Conservation (phyloP, 2,329 filamentous ascomycete species). For the Penicillium sp. region DNA sequence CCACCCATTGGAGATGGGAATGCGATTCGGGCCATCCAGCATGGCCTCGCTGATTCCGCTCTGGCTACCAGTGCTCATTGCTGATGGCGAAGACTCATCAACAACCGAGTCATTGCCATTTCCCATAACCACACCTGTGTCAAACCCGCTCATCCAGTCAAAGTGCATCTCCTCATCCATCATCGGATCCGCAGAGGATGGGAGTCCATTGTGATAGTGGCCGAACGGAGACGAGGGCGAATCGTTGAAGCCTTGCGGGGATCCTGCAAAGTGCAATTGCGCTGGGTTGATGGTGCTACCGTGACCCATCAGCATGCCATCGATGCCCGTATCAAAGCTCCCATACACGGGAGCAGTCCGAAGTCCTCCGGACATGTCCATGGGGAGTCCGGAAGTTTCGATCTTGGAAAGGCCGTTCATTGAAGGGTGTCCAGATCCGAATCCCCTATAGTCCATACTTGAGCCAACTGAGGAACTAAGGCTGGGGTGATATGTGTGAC, state of each 20-base stretch:
- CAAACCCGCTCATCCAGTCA: conserved; percentile 77
- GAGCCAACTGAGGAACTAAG: conserved; percentile 52
- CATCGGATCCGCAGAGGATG: conserved; percentile 47
- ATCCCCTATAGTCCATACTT: conserved; percentile 60
- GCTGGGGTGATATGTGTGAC: conserved; percentile 65
- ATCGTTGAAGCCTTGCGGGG: conserved; percentile 49
- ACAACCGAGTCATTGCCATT: conserved; percentile 68
- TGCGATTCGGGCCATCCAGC: conserved; percentile 65
- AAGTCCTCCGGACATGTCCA: conserved; percentile 60
- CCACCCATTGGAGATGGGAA: conserved; percentile 54
- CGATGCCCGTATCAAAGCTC: conserved; percentile 62
- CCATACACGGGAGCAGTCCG: conserved; percentile 71
- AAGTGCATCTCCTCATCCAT: conserved; percentile 64
- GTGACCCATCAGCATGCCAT: conserved; percentile 59
- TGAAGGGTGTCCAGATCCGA: conserved; percentile 46
- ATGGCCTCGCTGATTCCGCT: conserved; percentile 71
- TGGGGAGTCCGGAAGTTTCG: conserved; percentile 63
- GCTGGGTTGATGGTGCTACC: conserved; percentile 55
- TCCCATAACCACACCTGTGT: conserved; percentile 63
- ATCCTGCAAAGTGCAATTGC: conserved; percentile 73
- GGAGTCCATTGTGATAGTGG: conserved; percentile 45
- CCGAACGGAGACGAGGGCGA: conserved; percentile 36
- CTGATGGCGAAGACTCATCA: conserved; percentile 88
- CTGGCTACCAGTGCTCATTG: conserved; percentile 88
- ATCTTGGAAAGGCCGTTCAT: conserved; percentile 67